phyloP scores from a whole-genome alignment of 768 basidiomycete genomes.

The Mycena maculata region DNA sequence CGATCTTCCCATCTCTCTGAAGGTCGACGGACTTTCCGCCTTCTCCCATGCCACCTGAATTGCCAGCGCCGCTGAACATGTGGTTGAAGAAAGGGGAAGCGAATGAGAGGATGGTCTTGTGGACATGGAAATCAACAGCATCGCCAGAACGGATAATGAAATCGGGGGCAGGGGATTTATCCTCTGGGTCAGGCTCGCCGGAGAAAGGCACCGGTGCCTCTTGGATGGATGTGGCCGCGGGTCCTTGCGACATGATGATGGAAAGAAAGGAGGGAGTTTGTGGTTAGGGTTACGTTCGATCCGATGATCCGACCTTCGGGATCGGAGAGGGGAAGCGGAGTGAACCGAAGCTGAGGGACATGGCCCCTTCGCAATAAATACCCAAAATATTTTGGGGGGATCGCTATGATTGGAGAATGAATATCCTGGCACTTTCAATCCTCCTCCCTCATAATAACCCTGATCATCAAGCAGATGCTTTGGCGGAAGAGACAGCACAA shows the following conservation, averaged over 20 bases:
- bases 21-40: too few species aligned
- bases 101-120: background rate
- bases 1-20: background rate
- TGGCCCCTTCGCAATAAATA: too few species aligned
- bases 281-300: too few species aligned
- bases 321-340: too few species aligned
- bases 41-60: background rate
- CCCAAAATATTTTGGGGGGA: too few species aligned
- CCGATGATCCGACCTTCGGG: too few species aligned
- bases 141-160: constrained; percentile 9
- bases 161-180: background rate
- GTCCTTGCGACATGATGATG: background rate
- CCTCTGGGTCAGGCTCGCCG: background rate
- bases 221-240: background rate
- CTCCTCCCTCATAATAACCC: too few species aligned
- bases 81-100: background rate
- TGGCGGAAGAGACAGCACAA: too few species aligned
- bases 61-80: background rate
- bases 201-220: background rate
- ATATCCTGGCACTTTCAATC: too few species aligned
- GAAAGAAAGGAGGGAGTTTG: background rate
- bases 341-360: too few species aligned
- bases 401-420: too few species aligned
- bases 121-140: constrained; percentile 11
- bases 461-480: too few species aligned